Conservation (phyloP, 208 protist genomes). For the Crithidia acanthocephali region DNA sequence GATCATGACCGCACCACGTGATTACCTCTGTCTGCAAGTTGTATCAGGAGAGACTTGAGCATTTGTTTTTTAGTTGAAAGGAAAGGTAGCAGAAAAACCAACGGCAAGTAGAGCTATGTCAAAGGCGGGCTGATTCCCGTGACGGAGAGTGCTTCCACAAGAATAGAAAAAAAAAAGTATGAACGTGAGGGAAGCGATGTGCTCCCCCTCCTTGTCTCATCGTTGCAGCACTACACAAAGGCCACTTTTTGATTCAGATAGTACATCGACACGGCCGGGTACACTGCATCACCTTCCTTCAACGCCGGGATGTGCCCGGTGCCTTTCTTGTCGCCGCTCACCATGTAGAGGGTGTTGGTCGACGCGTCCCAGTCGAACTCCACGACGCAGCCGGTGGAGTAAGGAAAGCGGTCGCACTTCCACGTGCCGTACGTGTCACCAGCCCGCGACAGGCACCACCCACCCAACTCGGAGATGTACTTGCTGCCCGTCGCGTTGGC, state of each 20-base stretch:
- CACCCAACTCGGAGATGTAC: slow-evolving; percentile 92
- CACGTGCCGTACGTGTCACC: slow-evolving; percentile 89
- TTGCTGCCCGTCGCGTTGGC: slow-evolving; percentile 76
- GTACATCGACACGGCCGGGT: slow-evolving; percentile 92
- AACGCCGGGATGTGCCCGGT: slow-evolving; percentile 77
- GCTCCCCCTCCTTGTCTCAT: too few relatives aligned
- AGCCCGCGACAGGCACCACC: slow-evolving; percentile 89
- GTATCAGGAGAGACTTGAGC: too few relatives aligned
- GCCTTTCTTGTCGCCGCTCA: slow-evolving; percentile 76
- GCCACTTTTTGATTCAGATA: slow-evolving; percentile 92
- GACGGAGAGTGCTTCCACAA: too few relatives aligned
- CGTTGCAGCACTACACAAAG: slow-evolving; percentile 88
- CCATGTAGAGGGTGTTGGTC: slow-evolving; percentile 79
- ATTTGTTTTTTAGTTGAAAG: too few relatives aligned
- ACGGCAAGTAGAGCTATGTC: too few relatives aligned
- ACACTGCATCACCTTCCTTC: slow-evolving; percentile 72
- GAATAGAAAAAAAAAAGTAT: too few relatives aligned
- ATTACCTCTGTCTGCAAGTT: too few relatives aligned
- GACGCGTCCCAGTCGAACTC: slow-evolving; percentile 90
- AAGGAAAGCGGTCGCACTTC: slow-evolving; percentile 89
- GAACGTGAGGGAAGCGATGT: too few relatives aligned
- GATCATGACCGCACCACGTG: too few relatives aligned
- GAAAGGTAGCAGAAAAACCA: too few relatives aligned
- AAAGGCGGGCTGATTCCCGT: too few relatives aligned
- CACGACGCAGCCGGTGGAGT: slow-evolving; percentile 86